Evolutionary conservation across 2,329 filamentous ascomycete species (phyloP), one percentile per base, ranked within the genome.

Genomic region (Alternaria rosae): DNA sequence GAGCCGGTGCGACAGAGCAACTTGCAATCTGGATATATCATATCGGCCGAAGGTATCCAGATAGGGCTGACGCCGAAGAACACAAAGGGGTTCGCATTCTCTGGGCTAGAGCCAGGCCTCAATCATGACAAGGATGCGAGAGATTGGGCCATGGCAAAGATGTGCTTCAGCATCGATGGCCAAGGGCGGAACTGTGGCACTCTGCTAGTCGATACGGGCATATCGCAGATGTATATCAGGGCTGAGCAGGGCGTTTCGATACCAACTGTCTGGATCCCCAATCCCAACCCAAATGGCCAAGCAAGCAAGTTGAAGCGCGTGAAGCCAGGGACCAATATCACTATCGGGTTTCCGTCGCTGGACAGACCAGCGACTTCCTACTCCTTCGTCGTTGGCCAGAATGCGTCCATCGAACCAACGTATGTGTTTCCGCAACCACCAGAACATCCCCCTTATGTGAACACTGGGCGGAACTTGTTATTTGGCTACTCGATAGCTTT

Each of bases 181-280:
- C 47, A 61, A 20, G 61, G 56, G 17, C 57, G 43, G 5, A 71
- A 69, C 48, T 72, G 69, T 45, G 77, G 77, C 13, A 59, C 66
- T 47, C 71, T 68, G 8, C 70, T 78, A 5, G 65, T 78, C 21
- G 77, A 79, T 48, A 78, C 75, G 4, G 76, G 76, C 9, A 74
- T 79, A 52, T 43, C 69, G 5, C 75, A 78, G 21, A 78, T 79
- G 77, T 79, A 78, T 42, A 70, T 78, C 44, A 65, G 75, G 41
- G 68, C 75, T 15, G 73, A 73, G 5, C 68, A 69, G 13, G 69
- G 68, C 10, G 63, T 70, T 12, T 59, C 66, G 8, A 73, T 76
- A 35, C 76, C 76, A 8, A 72, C 68, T 25, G 57, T 77, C 6
- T 67, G 68, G 30, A 70, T 78, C 12, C 71, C 61, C 1, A 78